phyloP scores from a whole-genome alignment of 225 moss, liverwort and hornwort genomes.

The Polytrichum commune region DNA sequence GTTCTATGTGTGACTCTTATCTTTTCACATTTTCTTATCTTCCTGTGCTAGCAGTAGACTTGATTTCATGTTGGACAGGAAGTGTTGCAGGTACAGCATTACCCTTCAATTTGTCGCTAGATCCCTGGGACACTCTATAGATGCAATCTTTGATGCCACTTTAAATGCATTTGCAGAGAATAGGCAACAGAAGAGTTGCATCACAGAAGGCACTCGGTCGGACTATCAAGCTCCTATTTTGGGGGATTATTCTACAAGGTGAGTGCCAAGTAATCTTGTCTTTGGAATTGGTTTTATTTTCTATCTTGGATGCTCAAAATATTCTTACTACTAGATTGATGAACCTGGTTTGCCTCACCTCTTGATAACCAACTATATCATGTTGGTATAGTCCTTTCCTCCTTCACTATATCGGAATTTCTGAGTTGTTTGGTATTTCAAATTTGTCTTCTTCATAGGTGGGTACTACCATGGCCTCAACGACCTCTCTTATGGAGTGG shows the following conservation, averaged over 20 bases:
- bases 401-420: too few relatives aligned
- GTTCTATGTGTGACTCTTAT: neutral
- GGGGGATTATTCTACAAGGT: slow-evolving; percentile 62
- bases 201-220: slow-evolving; percentile 47
- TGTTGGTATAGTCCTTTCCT: too few relatives aligned
- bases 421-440: neutral
- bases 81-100: too few relatives aligned
- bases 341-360: too few relatives aligned
- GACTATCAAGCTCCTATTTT: slow-evolving; percentile 36
- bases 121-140: too few relatives aligned
- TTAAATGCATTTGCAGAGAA: slow-evolving; percentile 32
- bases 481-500: slow-evolving; percentile 54
- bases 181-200: slow-evolving; percentile 23
- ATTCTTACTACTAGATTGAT: neutral
- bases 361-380: too few relatives aligned
- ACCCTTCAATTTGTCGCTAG: too few relatives aligned
- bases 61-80: too few relatives aligned
- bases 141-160: slow-evolving; percentile 1
- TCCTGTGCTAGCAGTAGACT: neutral
- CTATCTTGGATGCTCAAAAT: neutral
- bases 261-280: neutral
- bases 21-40: neutral
- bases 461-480: slow-evolving; percentile 63
- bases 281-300: neutral
- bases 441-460: slow-evolving; percentile 26